Evolutionary conservation across 83 land plant genomes (phyloP).

Genomic region (Picea engelmannii): DNA sequence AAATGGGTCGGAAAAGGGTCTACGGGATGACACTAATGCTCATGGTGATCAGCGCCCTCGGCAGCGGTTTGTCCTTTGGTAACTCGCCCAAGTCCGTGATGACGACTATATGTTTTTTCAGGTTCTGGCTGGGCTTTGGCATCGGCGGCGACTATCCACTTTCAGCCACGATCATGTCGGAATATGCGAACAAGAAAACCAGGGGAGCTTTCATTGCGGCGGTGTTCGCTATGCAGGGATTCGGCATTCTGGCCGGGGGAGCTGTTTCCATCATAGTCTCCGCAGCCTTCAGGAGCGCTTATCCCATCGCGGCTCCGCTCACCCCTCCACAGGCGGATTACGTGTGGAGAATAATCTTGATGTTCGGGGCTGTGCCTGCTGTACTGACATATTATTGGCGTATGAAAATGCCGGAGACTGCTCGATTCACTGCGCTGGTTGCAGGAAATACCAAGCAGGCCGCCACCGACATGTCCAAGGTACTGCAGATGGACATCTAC

Average conservation of each 20-base stretch:
- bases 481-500: constrained; percentile 4
- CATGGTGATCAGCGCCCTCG: constrained; percentile 31
- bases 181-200: constrained; percentile 33
- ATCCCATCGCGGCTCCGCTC: neutral
- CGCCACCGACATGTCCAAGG: constrained; percentile 29
- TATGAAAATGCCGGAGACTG: constrained; percentile 10
- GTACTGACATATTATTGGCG: constrained; percentile 10
- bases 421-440: constrained; percentile 10
- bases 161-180: constrained; percentile 39
- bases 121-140: constrained; percentile 43
- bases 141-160: constrained; percentile 37
- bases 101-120: constrained; percentile 44
- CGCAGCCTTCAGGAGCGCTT: constrained; percentile 8
- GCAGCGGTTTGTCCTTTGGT: constrained; percentile 15
- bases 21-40: constrained; percentile 31
- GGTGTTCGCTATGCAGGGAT: constrained; percentile 51
- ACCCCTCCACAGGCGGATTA: neutral
- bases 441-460: neutral
- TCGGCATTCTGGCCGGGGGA: constrained; percentile 33
- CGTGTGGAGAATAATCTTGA: constrained; percentile 11
- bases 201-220: constrained; percentile 45
- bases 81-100: constrained; percentile 18
- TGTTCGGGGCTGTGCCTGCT: constrained; percentile 10
- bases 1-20: constrained; percentile 30
- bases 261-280: constrained; percentile 23